These are phyloP conservation scores for Fragaria nilgerrensis DNA, from an alignment of 306 rosid genomes.

Conservation along the genomic window DNA sequence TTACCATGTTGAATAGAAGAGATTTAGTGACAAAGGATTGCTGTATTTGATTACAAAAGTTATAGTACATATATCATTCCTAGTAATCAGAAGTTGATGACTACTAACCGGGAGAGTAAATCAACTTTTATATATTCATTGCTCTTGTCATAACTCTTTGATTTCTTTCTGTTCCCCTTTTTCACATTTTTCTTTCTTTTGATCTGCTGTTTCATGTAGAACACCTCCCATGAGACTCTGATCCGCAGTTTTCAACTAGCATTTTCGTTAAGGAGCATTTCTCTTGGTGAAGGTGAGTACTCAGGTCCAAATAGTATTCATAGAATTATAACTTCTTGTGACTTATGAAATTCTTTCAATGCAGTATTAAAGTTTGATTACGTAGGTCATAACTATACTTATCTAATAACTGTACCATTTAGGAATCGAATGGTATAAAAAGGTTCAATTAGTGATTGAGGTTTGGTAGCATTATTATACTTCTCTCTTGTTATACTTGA, in stretches of 20 bases:
- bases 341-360: not conserved
- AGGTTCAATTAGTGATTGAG: not conserved
- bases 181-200: not conserved
- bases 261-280: slow-evolving; percentile 68
- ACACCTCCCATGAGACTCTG: slow-evolving; percentile 57
- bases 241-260: slow-evolving; percentile 80
- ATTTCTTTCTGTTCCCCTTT: not conserved
- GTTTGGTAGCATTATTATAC: not conserved
- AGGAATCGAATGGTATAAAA: no score
- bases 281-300: slow-evolving; percentile 64
- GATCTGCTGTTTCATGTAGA: slow-evolving; percentile 29
- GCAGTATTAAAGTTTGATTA: not conserved
- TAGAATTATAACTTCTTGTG: not conserved
- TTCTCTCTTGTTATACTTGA: not conserved
- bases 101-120: not conserved
- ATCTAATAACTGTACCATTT: not conserved
- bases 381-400: not conserved
- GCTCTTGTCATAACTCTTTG: not conserved
- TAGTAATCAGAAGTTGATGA: not conserved
- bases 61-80: not conserved
- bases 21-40: not conserved
- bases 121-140: not conserved
- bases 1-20: not conserved
- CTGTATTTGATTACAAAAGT: not conserved
- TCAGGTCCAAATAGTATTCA: not conserved